These are phyloP conservation scores for Phytophthora sp. DNA, from an alignment of 352 stramenopile species.

Conservation along the genomic window DNA sequence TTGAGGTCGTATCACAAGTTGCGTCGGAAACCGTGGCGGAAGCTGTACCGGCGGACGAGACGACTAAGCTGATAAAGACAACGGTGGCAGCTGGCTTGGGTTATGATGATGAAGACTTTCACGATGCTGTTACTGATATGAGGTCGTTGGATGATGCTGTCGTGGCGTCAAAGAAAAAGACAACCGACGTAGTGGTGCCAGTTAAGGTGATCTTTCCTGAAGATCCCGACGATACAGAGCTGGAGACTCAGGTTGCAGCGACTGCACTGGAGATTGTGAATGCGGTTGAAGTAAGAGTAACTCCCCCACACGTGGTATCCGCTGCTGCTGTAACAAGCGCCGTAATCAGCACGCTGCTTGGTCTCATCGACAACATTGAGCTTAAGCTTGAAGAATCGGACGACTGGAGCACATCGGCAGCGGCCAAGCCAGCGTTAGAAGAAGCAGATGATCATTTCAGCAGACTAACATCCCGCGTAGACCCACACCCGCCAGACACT, in stretches of 20 bases:
- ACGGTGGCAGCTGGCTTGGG: background rate
- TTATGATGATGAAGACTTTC: background rate
- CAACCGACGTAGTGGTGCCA: background rate
- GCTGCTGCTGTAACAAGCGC: conserved; percentile 27
- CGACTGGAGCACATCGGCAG: background rate
- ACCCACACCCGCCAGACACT: background rate
- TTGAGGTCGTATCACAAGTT: conserved; percentile 6
- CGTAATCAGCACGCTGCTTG: conserved; percentile 24
- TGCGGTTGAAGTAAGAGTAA: conserved; percentile 17
- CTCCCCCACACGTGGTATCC: conserved; percentile 23
- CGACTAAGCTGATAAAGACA: background rate
- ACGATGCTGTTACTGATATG: background rate
- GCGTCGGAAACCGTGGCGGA: background rate
- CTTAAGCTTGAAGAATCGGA: conserved; percentile 9
- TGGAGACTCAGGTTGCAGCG: conserved; percentile 16
- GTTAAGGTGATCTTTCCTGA: background rate
- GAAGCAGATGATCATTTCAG: background rate
- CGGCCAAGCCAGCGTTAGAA: conserved; percentile 1
- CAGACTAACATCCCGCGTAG: background rate
- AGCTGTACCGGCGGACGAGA: background rate
- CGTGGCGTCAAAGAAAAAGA: background rate
- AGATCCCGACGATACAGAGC: conserved; percentile 4
- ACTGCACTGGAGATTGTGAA: conserved; percentile 16
- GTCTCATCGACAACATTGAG: conserved; percentile 25
- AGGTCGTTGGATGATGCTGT: background rate